Conservation (phyloP, 495 filamentous ascomycete species). For the Sporormia fimetaria region DNA sequence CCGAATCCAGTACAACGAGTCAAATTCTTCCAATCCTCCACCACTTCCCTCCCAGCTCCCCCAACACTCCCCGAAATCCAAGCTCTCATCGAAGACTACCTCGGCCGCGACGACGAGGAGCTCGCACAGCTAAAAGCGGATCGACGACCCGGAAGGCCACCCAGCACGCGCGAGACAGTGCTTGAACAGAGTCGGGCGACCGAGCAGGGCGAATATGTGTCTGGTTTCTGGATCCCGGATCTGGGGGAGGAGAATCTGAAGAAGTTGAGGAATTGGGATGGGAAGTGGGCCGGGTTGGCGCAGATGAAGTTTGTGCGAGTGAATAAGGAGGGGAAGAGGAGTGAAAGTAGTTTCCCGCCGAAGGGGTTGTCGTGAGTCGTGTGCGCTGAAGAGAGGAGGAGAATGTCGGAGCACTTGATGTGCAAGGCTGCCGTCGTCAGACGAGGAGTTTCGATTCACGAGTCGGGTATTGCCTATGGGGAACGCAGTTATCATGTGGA, state of each 20-base stretch:
- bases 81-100: conserved; percentile 51
- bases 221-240: conserved; percentile 70
- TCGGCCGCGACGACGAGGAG: conserved; percentile 69
- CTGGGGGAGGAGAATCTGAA: conserved; percentile 45
- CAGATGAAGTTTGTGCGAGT: conserved; percentile 43
- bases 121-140: conserved; percentile 59
- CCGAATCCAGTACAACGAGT: conserved; percentile 52
- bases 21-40: conserved; percentile 55
- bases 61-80: conserved; percentile 50
- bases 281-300: conserved; percentile 49
- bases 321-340: conserved; percentile 21
- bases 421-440: too few species aligned
- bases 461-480: too few species aligned
- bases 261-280: conserved; percentile 48
- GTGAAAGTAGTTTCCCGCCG: conserved; percentile 32
- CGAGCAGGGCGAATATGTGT: conserved; percentile 70
- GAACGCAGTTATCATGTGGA: too few species aligned
- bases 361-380: conserved; percentile 26
- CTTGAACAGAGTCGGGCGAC: conserved; percentile 55
- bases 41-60: conserved; percentile 43
- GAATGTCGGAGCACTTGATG: too few species aligned
- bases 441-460: too few species aligned
- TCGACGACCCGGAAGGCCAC: conserved; percentile 69
- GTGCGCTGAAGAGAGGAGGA: too few species aligned
- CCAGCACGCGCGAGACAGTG: conserved; percentile 64